A percentile compares a stretch with the other conserved stretches of the same genome.
Evolutionary conservation across 2,329 filamentous ascomycete genomes (phyloP).

Genomic region (Venturia carpophila): DNA sequence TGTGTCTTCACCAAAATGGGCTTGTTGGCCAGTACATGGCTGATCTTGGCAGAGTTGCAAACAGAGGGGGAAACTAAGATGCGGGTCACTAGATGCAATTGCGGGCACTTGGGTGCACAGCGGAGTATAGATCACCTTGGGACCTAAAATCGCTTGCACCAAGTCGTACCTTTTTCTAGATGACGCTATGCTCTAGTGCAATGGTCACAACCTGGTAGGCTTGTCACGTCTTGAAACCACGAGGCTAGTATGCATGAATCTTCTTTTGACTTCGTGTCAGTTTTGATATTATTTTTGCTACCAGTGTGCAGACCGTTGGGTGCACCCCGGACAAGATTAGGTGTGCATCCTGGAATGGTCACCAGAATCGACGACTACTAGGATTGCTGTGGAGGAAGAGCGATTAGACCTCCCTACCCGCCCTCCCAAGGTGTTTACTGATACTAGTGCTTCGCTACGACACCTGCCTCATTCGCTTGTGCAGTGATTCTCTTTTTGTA

Average conservation of each 20-base stretch:
- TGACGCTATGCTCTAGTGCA: background rate
- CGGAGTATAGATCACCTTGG: background rate
- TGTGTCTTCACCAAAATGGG: background rate
- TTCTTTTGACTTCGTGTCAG: background rate
- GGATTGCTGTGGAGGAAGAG: background rate
- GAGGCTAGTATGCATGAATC: background rate
- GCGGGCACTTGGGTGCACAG: background rate
- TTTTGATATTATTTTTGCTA: background rate
- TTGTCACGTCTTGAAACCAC: background rate
- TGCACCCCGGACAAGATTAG: no score
- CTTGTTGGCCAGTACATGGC: background rate
- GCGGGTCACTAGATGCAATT: background rate
- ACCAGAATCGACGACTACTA: background rate
- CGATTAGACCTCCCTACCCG: background rate
- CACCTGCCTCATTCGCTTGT: conserved; percentile 80
- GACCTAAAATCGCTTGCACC: background rate
- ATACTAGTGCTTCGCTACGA: conserved; percentile 44
- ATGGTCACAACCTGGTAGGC: background rate
- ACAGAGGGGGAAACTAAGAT: background rate
- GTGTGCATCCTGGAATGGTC: no score
- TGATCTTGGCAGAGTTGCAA: background rate
- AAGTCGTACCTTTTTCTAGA: background rate
- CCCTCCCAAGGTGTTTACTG: background rate
- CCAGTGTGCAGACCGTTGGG: no score
- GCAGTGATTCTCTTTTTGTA: conserved; percentile 96